A percentile compares a stretch with the other conserved stretches of the same genome.
These are phyloP conservation scores for Eutrema japonicum DNA, from an alignment of 345 rosid genomes.

Conservation along the genomic window DNA sequence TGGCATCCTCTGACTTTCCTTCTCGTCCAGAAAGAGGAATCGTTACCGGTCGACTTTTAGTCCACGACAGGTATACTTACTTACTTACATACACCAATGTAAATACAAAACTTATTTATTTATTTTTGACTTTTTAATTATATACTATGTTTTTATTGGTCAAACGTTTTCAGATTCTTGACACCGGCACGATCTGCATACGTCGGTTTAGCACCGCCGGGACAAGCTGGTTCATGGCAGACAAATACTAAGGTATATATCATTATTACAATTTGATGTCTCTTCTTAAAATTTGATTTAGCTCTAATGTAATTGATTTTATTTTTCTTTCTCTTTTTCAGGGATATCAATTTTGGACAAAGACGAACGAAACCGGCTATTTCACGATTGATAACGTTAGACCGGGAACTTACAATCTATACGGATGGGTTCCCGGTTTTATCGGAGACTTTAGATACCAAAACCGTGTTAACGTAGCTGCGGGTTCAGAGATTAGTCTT, in stretches of 20 bases:
- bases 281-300: background rate
- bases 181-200: slow-evolving; percentile 57
- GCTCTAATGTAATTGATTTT: background rate
- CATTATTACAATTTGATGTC: background rate
- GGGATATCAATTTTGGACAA: slow-evolving; percentile 92
- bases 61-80: slow-evolving; percentile 60
- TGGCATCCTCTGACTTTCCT: slow-evolving; percentile 53
- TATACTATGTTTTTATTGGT: too few species aligned
- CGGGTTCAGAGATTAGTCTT: slow-evolving; percentile 56
- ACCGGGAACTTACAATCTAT: slow-evolving; percentile 65
- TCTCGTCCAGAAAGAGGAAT: slow-evolving; percentile 50
- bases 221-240: slow-evolving; percentile 85
- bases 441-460: slow-evolving; percentile 64
- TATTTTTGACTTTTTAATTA: background rate
- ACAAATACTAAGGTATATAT: slow-evolving; percentile 66
- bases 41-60: slow-evolving; percentile 48
- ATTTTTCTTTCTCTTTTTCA: slow-evolving; percentile 22
- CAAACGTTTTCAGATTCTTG: slow-evolving; percentile 12
- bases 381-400: slow-evolving; percentile 65
- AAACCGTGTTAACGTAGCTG: slow-evolving; percentile 43
- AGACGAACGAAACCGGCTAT: slow-evolving; percentile 57
- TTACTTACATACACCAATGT: background rate
- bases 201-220: slow-evolving; percentile 85
- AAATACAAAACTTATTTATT: background rate
- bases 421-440: slow-evolving; percentile 78